Evolutionary conservation across 768 basidiomycete genomes (phyloP).

Genomic region (Solioccasus polychromus): DNA sequence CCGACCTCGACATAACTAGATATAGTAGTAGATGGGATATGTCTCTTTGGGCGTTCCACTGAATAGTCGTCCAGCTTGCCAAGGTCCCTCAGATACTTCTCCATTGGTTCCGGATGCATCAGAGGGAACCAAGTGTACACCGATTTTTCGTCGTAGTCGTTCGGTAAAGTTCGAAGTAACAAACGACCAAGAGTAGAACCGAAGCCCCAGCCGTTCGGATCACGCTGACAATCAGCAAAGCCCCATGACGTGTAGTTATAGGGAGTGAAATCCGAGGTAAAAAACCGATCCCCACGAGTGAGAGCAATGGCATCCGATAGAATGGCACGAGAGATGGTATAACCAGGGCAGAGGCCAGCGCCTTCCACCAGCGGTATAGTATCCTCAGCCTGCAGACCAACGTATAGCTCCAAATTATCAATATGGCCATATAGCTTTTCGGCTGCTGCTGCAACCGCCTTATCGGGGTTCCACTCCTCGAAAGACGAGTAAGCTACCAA

Average conservation of each 20-base stretch:
- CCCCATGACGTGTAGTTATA: conserved; percentile 83
- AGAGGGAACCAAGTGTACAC: conserved; percentile 87
- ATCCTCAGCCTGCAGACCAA: conserved; percentile 77
- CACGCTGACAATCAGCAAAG: conserved; percentile 77
- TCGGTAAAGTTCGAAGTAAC: conserved; percentile 69
- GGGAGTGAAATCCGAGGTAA: conserved; percentile 78
- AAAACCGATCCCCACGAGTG: conserved; percentile 81
- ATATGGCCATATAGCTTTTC: conserved; percentile 78
- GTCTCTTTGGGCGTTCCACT: conserved; percentile 44
- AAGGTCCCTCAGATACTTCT: conserved; percentile 52
- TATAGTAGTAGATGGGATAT: conserved; percentile 31
- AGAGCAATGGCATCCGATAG: conserved; percentile 84
- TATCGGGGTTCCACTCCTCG: conserved; percentile 78
- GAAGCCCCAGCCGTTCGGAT: conserved; percentile 67
- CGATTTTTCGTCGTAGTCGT: conserved; percentile 65
- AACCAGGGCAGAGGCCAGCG: conserved; percentile 84
- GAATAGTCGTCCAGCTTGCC: conserved; percentile 55
- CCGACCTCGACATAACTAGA: conserved; percentile 49
- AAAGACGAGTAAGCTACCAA: conserved; percentile 68
- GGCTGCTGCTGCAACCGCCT: conserved; percentile 64
- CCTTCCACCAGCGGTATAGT: conserved; percentile 72
- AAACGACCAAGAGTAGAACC: conserved; percentile 69
- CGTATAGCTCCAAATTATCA: conserved; percentile 76
- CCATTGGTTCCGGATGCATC: conserved; percentile 74
- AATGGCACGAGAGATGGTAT: conserved; percentile 83